Evolutionary conservation across 1,284 basidiomycete species (phyloP).

Genomic region (Sphagnurus paluster): DNA sequence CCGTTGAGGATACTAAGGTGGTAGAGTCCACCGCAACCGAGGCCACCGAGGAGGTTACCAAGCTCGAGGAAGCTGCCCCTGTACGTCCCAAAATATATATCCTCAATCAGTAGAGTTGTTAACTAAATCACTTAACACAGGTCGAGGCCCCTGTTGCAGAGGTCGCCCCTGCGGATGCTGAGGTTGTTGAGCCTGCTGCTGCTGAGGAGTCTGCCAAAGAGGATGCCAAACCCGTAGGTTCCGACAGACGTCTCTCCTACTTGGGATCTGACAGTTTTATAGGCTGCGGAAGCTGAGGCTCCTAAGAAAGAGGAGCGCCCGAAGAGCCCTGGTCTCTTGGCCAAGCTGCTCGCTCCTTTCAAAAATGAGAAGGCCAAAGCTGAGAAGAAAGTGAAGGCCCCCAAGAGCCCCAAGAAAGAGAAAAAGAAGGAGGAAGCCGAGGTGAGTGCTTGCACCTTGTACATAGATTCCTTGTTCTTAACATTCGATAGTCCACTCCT

Average conservation of each 20-base stretch:
- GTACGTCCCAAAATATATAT: conserved; percentile 28
- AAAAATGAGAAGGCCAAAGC: conserved; percentile 64
- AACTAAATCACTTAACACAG: conserved; percentile 46
- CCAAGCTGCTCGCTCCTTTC: conserved; percentile 75
- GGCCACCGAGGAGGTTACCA: conserved; percentile 37
- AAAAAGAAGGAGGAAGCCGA: conserved; percentile 62
- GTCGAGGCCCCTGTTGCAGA: conserved; percentile 34
- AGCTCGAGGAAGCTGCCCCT: conserved; percentile 41
- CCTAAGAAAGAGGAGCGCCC: conserved; percentile 71
- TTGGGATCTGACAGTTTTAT: conserved; percentile 11
- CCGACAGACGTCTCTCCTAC: conserved; percentile 5
- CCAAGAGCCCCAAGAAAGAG: conserved; percentile 69
- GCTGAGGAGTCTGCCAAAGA: conserved; percentile 50
- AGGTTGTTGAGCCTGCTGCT: conserved; percentile 37
- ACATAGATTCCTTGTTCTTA: conserved; percentile 6
- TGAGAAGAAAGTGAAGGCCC: conserved; percentile 67
- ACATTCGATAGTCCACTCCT: conserved; percentile 32
- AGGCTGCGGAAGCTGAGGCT: conserved; percentile 44
- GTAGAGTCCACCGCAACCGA: conserved; percentile 46
- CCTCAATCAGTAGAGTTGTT: conserved; percentile 10
- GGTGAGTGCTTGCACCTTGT: conserved; percentile 21
- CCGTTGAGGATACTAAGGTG: conserved; percentile 55
- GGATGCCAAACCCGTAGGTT: conserved; percentile 61
- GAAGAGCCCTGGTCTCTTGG: conserved; percentile 72
- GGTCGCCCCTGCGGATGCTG: conserved; percentile 34